Evolutionary conservation across 2,329 filamentous ascomycete species (phyloP).

Genomic region (Calonectria honghensis): DNA sequence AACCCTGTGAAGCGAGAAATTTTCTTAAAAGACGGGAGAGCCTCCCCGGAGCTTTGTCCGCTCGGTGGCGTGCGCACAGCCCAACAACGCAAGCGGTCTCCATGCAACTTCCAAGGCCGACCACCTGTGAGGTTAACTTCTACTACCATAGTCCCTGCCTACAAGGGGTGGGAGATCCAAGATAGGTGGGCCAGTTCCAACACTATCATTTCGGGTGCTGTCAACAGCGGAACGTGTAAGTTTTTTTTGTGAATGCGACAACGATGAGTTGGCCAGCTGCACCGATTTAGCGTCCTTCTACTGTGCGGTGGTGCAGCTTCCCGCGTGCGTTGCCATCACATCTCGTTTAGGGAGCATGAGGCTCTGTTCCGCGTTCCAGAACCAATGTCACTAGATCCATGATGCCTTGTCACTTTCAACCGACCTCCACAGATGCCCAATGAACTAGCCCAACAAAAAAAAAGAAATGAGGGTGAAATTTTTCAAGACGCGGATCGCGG

Average conservation of each 20-base stretch:
- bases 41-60: conserved; percentile 19
- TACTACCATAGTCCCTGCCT: conserved; percentile 27
- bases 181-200: conserved; percentile 17
- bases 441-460: conserved; percentile 3
- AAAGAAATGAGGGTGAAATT: not conserved
- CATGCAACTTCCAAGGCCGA: conserved; percentile 28
- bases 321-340: conserved; percentile 13
- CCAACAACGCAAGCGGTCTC: not conserved
- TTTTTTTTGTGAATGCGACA: not conserved
- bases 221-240: not conserved
- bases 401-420: conserved; percentile 18
- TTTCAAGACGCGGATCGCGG: not conserved
- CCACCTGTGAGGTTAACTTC: conserved; percentile 5
- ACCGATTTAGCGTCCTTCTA: conserved; percentile 2
- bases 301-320: conserved; percentile 8
- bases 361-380: conserved; percentile 7
- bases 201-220: not conserved
- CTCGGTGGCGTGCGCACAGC: conserved; percentile 13
- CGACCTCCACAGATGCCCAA: conserved; percentile 23
- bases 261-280: conserved; percentile 20
- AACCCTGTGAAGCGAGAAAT: not conserved
- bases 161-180: conserved; percentile 5
- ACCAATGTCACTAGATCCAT: conserved; percentile 15
- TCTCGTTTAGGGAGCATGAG: conserved; percentile 5
- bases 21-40: not conserved